These are phyloP conservation scores for Pichia sp. DNA, from an alignment of 1,139 yeast species.

Conservation along the genomic window DNA sequence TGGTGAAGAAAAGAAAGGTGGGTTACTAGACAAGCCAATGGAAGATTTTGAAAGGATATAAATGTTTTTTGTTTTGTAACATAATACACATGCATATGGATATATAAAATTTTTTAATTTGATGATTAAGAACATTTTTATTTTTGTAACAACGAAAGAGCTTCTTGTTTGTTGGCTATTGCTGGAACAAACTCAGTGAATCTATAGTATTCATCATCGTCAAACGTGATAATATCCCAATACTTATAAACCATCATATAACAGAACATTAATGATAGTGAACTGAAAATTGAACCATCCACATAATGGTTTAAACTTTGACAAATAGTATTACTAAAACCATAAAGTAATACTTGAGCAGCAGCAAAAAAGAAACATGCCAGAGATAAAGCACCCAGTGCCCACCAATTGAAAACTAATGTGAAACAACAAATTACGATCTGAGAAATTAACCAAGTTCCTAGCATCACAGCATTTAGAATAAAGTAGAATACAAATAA, in stretches of 20 bases:
- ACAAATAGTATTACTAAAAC: constrained; percentile 61
- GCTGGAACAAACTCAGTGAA: constrained; percentile 27
- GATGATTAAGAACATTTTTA: neutral
- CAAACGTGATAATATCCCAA: constrained; percentile 96
- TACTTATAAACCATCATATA: constrained; percentile 93
- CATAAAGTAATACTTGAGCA: constrained; percentile 74
- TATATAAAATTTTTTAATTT: neutral
- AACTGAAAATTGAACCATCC: constrained; percentile 84
- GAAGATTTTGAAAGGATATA: constrained; percentile 25
- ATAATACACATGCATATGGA: neutral
- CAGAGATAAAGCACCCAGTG: constrained; percentile 69
- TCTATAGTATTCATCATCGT: constrained; percentile 80
- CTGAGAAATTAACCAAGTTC: constrained; percentile 62
- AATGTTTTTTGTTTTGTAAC: neutral
- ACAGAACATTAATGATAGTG: constrained; percentile 71
- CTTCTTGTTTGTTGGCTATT: constrained; percentile 21
- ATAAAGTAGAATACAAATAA: constrained; percentile 66
- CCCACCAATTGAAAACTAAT: constrained; percentile 69
- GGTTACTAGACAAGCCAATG: constrained; percentile 23
- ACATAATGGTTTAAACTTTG: constrained; percentile 70
- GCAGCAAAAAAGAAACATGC: constrained; percentile 70
- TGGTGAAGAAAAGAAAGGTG: constrained; percentile 46
- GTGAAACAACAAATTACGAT: constrained; percentile 61
- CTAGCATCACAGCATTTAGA: constrained; percentile 59
- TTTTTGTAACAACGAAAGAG: constrained; percentile 9